Conservation (phyloP, 116 monocot species). For the Iris pallida region DNA sequence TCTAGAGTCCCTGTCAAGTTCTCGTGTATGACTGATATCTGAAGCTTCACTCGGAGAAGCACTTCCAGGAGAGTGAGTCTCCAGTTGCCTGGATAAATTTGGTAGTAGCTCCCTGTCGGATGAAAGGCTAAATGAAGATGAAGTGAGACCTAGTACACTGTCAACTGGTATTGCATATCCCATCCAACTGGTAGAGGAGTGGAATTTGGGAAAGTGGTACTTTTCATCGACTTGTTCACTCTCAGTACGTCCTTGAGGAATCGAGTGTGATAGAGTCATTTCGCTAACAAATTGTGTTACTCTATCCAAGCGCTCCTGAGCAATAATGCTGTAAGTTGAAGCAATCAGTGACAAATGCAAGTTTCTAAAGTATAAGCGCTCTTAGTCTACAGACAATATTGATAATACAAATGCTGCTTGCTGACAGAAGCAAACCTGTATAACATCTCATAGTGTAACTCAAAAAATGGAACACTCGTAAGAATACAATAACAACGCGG, state of each 20-base stretch:
- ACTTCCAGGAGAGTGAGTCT: conserved; percentile 81
- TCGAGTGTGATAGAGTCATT: conserved; percentile 46
- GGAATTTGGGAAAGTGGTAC: conserved; percentile 30
- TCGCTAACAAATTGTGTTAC: conserved; percentile 82
- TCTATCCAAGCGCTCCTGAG: conserved; percentile 89
- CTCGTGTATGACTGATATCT: conserved; percentile 62
- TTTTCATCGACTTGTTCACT: conserved; percentile 41
- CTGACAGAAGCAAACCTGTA: conserved; percentile 68
- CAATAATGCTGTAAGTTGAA: conserved; percentile 59
- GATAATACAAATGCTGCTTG: conserved; percentile 4
- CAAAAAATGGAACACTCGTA: conserved; percentile 92
- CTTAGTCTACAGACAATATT: background rate
- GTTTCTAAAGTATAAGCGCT: background rate
- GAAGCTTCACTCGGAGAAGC: conserved; percentile 60
- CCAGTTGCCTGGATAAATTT: conserved; percentile 40
- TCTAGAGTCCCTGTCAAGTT: conserved; percentile 56
- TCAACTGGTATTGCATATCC: conserved; percentile 63
- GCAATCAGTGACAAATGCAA: conserved; percentile 6
- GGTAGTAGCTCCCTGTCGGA: conserved; percentile 38
- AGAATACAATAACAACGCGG: conserved; percentile 95
- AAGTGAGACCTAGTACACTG: conserved; percentile 41
- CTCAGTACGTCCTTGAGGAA: conserved; percentile 33
- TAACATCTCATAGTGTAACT: conserved; percentile 96
- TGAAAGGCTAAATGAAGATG: conserved; percentile 29
- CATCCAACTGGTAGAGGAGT: conserved; percentile 41